Percentiles rank a stretch among this genome's conserved stretches.
Conservation (phyloP, 257 asterid genomes). For the Sherardia arvensis region DNA sequence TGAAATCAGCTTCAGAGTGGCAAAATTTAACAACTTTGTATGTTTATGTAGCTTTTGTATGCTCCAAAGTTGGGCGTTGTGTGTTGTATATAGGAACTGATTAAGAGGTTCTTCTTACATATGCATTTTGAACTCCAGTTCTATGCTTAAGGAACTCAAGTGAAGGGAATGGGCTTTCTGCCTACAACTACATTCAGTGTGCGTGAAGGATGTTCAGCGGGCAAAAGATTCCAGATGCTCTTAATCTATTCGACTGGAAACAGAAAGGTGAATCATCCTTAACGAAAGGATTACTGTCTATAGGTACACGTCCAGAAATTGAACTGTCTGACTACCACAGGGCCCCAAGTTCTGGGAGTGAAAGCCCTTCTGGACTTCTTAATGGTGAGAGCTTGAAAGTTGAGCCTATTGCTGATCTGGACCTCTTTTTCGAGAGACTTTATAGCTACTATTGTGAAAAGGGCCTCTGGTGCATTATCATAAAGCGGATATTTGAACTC, state of each 20-base stretch:
- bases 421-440: constrained; percentile 85
- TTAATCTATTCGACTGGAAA: constrained; percentile 68
- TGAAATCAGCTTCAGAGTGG: not conserved
- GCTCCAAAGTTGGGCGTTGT: not conserved
- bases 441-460: constrained; percentile 86
- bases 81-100: not conserved
- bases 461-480: constrained; percentile 94
- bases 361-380: constrained; percentile 95
- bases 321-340: constrained; percentile 76
- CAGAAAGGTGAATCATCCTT: constrained; percentile 50
- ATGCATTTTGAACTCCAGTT: not conserved
- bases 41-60: not conserved
- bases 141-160: constrained; percentile 9
- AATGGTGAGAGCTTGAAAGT: constrained; percentile 62
- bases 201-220: constrained; percentile 84
- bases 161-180: constrained; percentile 48
- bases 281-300: constrained; percentile 53
- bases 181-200: constrained; percentile 34
- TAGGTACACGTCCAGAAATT: constrained; percentile 55
- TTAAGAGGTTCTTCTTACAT: not conserved
- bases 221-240: constrained; percentile 47
- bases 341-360: constrained; percentile 79
- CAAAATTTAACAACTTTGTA: not conserved
- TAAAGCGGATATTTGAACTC: constrained; percentile 85
- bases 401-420: constrained; percentile 77